Base-by-base conservation (phyloP, 106 monocot genomes). In the Gastrodia elata region DNA sequence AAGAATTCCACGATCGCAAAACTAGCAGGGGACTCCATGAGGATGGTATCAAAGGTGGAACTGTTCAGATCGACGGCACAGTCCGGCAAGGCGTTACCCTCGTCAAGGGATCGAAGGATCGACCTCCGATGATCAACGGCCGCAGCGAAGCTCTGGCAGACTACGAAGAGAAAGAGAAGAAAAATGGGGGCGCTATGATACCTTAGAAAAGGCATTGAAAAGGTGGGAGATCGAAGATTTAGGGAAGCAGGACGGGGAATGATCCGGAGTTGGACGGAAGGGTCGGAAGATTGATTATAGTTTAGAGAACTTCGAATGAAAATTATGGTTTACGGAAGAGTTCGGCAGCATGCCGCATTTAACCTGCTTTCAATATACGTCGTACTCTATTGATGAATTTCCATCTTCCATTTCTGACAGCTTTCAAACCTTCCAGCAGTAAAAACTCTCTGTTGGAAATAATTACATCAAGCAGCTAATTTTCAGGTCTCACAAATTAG, bases 1-100 rank as follows among this genome's bases (percentile, higher is more conserved):
- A 90, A 97, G 84, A 97, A 97, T 86, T 97, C 92, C 75, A 97
- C 92, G 68, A 92, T 64, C 41, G 92, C 88, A 39, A 86, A 92
- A 24, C 78, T 68, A 24, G 85, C 82, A 6, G 87, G 82, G 16
- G 96, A 86, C 11, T 57, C 65, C 58, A 75, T 80, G 34, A 97
- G 88, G 40, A 82, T 74, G 35, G 39, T 68, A 8, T 79, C 86
- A 69, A 97, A 92, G 43, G 28, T 86, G 68, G 90, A 76, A 57
- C 49, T 71, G 74, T 90, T 90, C 52, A 97, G 86, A 30, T 97
- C 92, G 61, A 96, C 70, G 46, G 89, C 90, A 46, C 73, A 80
- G 74, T 96, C 85, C 32, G 61, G 74, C 59, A 5, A 41, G 18
- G 69, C 78, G 7, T 20, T 55, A 14, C 64, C 83, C 20, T 82